Percentiles rank a stretch among this genome's conserved stretches.
phyloP scores from a whole-genome alignment of 2,329 filamentous ascomycete genomes.

The Diaporthe capsici region DNA sequence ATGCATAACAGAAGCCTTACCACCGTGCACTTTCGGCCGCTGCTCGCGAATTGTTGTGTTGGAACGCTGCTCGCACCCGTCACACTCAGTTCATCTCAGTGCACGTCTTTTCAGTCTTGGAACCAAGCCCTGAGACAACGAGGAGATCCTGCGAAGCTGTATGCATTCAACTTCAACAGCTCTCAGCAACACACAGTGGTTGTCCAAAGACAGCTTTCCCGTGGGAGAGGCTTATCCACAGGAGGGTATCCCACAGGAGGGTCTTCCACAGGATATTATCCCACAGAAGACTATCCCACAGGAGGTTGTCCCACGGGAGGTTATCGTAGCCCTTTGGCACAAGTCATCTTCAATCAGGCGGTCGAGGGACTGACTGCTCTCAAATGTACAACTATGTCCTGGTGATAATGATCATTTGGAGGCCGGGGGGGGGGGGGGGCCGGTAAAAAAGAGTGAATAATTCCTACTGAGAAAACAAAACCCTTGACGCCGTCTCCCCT shows the following conservation, averaged over 20 bases:
- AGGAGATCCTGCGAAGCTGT: not conserved
- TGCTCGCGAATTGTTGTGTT: not conserved
- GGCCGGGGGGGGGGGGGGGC: not conserved
- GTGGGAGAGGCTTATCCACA: too few species aligned
- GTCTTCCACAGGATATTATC: too few species aligned
- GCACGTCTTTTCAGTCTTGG: not conserved
- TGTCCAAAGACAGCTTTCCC: not conserved
- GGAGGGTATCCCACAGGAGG: too few species aligned
- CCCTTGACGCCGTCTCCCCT: slow-evolving; percentile 16
- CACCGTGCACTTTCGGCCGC: not conserved
- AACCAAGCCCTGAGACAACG: not conserved
- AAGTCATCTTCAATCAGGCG: not conserved
- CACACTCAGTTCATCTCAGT: too few species aligned
- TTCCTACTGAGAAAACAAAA: not conserved
- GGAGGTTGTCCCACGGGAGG: too few species aligned
- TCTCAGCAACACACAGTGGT: not conserved
- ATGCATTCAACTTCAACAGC: not conserved
- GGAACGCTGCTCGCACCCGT: not conserved
- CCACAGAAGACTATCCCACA: too few species aligned
- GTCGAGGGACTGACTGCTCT: not conserved
- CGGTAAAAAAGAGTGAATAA: not conserved
- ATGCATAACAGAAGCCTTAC: not conserved
- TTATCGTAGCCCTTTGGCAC: not conserved
- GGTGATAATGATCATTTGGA: not conserved
- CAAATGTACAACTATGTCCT: not conserved